These are phyloP conservation scores for Diospyros kaki DNA, from an alignment of 148 eudicot genomes.

Conservation along the genomic window DNA sequence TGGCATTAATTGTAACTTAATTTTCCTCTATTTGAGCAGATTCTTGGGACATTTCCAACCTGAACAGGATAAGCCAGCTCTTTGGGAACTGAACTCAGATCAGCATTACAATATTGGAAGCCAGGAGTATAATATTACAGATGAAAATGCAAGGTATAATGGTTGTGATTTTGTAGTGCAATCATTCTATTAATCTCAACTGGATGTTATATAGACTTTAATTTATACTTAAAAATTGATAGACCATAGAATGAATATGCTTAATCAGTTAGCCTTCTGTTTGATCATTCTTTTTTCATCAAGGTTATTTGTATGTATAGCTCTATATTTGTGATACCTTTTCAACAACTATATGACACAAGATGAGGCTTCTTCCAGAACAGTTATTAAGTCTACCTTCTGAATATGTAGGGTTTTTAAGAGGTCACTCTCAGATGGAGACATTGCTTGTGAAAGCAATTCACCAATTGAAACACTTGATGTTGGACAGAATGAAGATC, in stretches of 20 bases:
- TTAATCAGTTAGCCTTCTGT: too few relatives aligned
- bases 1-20: not conserved
- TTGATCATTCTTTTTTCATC: too few relatives aligned
- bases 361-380: not conserved
- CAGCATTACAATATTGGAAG: constrained; percentile 73
- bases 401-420: constrained; percentile 48
- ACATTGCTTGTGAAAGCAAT: constrained; percentile 48
- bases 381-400: not conserved
- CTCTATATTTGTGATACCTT: not conserved
- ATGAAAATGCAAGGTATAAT: constrained; percentile 56
- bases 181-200: not conserved
- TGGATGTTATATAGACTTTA: not conserved
- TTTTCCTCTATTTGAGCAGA: constrained; percentile 34
- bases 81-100: constrained; percentile 91
- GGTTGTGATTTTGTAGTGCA: not conserved
- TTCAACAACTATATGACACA: not conserved
- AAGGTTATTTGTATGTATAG: not conserved
- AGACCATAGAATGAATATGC: not conserved
- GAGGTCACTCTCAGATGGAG: constrained; percentile 78
- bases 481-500: constrained; percentile 21
- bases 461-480: constrained; percentile 42
- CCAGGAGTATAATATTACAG: constrained; percentile 40
- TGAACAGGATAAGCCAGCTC: constrained; percentile 67
- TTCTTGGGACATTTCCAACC: constrained; percentile 94
- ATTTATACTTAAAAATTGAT: not conserved